These are phyloP conservation scores for Pseudogymnoascus sp. DNA, from an alignment of 2,329 filamentous ascomycete genomes.

Conservation along the genomic window DNA sequence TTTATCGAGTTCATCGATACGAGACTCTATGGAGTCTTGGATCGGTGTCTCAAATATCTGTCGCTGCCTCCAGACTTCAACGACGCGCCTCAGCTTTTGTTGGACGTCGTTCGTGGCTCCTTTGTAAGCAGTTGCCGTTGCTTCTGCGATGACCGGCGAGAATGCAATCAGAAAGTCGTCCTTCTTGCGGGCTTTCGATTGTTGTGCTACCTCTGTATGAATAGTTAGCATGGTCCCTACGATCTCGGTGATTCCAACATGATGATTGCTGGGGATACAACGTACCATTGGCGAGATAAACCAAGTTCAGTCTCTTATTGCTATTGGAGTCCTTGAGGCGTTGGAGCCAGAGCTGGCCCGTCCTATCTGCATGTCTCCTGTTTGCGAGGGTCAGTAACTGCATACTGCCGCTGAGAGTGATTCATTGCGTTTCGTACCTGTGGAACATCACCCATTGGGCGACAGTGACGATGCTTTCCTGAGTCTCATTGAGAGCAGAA, in stretches of 20 bases:
- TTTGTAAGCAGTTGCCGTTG: constrained; percentile 84
- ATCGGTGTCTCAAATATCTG: constrained; percentile 75
- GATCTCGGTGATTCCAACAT: not conserved
- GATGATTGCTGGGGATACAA: constrained; percentile 9
- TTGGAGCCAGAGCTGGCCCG: constrained; percentile 85
- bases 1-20: constrained; percentile 64
- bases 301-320: constrained; percentile 77
- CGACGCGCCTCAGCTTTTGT: constrained; percentile 74
- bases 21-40: constrained; percentile 70
- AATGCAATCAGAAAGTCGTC: constrained; percentile 90
- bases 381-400: constrained; percentile 26
- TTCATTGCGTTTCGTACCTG: constrained; percentile 49
- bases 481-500: constrained; percentile 89
- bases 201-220: constrained; percentile 77
- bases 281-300: constrained; percentile 92
- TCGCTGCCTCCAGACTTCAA: constrained; percentile 90
- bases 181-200: constrained; percentile 87
- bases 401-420: not conserved
- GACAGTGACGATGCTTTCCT: constrained; percentile 92
- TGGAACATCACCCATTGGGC: constrained; percentile 99
- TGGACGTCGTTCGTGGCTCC: constrained; percentile 80
- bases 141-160: constrained; percentile 84
- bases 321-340: constrained; percentile 80
- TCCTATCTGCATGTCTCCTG: constrained; percentile 86
- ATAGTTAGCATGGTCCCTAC: constrained; percentile 17